Evolutionary conservation across 2,329 filamentous ascomycete species (phyloP).

Genomic region (Talaromyces sp.): DNA sequence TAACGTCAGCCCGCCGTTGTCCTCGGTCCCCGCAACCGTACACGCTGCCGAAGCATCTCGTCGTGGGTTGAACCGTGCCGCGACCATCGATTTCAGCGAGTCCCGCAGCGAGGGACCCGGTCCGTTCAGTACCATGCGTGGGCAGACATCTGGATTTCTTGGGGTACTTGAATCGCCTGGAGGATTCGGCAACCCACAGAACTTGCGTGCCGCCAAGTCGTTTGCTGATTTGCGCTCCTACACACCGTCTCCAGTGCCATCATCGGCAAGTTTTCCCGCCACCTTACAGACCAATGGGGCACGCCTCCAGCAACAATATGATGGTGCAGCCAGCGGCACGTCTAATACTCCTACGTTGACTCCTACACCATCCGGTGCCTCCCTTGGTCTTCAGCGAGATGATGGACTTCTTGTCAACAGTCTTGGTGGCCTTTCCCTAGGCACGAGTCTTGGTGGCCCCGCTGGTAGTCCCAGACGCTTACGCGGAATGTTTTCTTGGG

Average conservation of each 20-base stretch:
- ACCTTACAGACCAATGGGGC: constrained; percentile 61
- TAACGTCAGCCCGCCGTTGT: constrained; percentile 60
- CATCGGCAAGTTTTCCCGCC: constrained; percentile 80
- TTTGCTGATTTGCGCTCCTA: constrained; percentile 94
- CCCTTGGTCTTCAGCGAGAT: constrained; percentile 50
- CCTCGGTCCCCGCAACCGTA: constrained; percentile 56
- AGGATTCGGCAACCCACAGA: constrained; percentile 66
- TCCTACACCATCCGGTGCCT: constrained; percentile 52
- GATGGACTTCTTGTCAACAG: constrained; percentile 62
- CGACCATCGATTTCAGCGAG: constrained; percentile 95
- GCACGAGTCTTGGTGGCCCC: constrained; percentile 44
- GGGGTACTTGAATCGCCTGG: constrained; percentile 77
- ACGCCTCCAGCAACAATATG: constrained; percentile 57
- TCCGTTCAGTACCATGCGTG: constrained; percentile 69
- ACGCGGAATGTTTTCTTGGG: constrained; percentile 61
- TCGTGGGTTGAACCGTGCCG: constrained; percentile 82
- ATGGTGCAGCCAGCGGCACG: constrained; percentile 52
- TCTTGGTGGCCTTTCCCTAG: constrained; percentile 58
- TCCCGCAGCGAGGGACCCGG: constrained; percentile 68
- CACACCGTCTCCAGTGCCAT: constrained; percentile 87
- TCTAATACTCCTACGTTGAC: constrained; percentile 66
- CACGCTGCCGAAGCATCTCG: constrained; percentile 73
- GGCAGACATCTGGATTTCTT: constrained; percentile 76
- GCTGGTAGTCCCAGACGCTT: constrained; percentile 56
- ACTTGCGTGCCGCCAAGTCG: constrained; percentile 89